Base-by-base conservation (phyloP, 2,329 filamentous ascomycete genomes). In the Epichloe baconii region DNA sequence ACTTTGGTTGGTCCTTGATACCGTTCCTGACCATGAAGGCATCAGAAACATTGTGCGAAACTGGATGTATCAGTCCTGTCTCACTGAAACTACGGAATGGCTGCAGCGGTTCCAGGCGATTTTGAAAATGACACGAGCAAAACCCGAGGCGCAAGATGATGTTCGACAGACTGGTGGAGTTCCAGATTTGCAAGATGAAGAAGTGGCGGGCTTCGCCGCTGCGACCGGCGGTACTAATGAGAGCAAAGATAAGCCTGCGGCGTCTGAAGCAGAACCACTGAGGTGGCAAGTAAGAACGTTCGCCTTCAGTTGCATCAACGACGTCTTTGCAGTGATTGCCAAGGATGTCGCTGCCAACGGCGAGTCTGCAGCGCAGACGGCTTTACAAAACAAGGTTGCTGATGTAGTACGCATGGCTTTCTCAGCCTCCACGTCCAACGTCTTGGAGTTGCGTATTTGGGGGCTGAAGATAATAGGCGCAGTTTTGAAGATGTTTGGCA, bases 381-480 rank as follows among this genome's bases (percentile, higher is more conserved):
- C 85, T 4, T 71, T 98, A 26, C 90, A 98, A 66, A 78, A 80
- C 54, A 85, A 82, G 61, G 80, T 98, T 51, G 90, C 88, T 3
- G 93, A 98, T 65, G 87, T 98, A 23, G 88, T 98, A 52, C 83
- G 89, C 48, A 95, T 97, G 77, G 91, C 93, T 0, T 98, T 98
- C 67, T 96, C 93, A 11, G 93, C 93, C 0, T 97, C 91, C 1
- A 98, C 93, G 0, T 91, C 91, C 2, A 88, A 86, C 57, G 90
- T 98, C 0, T 79, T 95, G 23, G 86, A 95, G 61, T 76, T 98
- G 53, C 80, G 93, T 26, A 84, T 98, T 40, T 88, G 89, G 74
- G 93, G 93, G 26, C 70, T 98, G 56, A 90, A 90, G 65, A 95
- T 98, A 50, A 89, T 98, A 51, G 90, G 95, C 54, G 87, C 90